Base-by-base conservation (phyloP, 2,329 filamentous ascomycete species). In the Lachnellula hyalina region DNA sequence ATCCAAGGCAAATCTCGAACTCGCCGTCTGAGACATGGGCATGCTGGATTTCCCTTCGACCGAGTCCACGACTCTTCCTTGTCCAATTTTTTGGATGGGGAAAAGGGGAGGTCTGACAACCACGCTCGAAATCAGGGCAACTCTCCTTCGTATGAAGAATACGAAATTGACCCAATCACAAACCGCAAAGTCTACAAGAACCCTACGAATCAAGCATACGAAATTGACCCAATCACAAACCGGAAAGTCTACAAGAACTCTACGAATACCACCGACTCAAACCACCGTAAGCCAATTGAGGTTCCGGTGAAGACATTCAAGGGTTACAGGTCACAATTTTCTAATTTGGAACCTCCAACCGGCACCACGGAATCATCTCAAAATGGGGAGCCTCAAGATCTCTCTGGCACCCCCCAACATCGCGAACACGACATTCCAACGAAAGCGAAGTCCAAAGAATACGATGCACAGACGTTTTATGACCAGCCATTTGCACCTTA, bases 381-480 rank as follows among this genome's bases (percentile, higher is more conserved):
- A 17, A 36, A 11, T 4, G 35, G 38, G 32, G 15, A 14, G 2
- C 5, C 38, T n/a, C 38, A 40, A 40, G 15, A 40, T 6, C 7
- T 32, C 5, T 46, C 17, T 14, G 15, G 32, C 19, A 21, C n/a
- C 25, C 28, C 34, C 9, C 32, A 11, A 48, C 14, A 17, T 17
- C 25, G 5, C 17, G 12, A 17, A 32, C 28, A 35, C 23, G 32
- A 36, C 36, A 48, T 8, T 34, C 17, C 46, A 48, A 48, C 19
- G 5, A 70, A 70, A 54, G 68, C 71, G 41, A 55, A 68, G 15
- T 68, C 71, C 5, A 69, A 70, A 55, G 59, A 71, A 2, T 76
- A 42, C 23, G 53, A 58, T 48, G 15, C 28, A 9, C 55, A 47
- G 21, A 56, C 23, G 19, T 49, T 44, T n/a, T 61, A 60, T 32